Evolutionary conservation across 148 eudicot species (phyloP), one percentile per base, ranked within the genome.

Genomic region (Cornus controversa): DNA sequence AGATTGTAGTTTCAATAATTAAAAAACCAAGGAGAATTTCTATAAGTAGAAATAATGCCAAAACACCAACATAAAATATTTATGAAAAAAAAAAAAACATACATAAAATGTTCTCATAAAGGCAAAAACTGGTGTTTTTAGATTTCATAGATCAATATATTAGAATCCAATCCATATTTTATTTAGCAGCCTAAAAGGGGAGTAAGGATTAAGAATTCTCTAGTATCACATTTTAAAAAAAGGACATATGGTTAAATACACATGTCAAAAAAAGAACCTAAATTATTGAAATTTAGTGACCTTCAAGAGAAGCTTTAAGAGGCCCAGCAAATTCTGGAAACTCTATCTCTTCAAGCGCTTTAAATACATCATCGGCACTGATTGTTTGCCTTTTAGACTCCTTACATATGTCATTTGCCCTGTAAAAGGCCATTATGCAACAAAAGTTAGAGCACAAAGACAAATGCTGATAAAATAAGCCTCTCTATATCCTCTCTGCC

Each of bases 381-480:
- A 94, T 90, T 25, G 88, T 92, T 76, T 92, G 94, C 85, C 98
- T 86, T 77, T 87, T 90, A 16, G 98, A 83, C 75, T 94, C 98
- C 88, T 76, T 90, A 73, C 98, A 94, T 69, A 92, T 79, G 72
- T 94, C 98, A 85, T 92, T 88, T 10, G 98, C 98, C 85, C 98
- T 94, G 83, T 86, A 87, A 29, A 81, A 28, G 5, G 66, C 24
- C 67, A 60, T 72, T 58, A 20, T 73, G 54, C 58, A 53, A 25
- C 37, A 50, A 54, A 54, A 66, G 4, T 29, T 20, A 20, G 45
- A 18, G 57, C 70, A 47, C 42, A 26, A 1, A 15, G 23, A 18
- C 54, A 37, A 64, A 18, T 31, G 4, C 34, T 31, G 34, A 31
- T 31, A 31, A 31, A 31, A 31, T 31, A 31, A 31, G 34, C 34